Evolutionary conservation across 2,329 filamentous ascomycete species (phyloP).

Genomic region (Davidsoniella australis): DNA sequence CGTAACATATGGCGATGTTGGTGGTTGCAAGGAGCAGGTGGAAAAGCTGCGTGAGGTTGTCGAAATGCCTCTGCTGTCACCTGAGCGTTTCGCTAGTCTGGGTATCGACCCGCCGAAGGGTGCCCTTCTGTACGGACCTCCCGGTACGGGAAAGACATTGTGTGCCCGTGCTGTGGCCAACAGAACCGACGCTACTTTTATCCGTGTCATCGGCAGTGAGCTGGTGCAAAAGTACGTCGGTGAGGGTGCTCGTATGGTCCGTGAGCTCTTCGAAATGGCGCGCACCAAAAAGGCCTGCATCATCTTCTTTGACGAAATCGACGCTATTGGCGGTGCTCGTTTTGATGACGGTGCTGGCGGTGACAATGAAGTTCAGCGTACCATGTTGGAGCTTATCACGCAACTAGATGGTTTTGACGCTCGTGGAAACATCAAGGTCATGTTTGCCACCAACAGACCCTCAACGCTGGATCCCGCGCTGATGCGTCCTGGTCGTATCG

Average conservation of each 20-base stretch:
- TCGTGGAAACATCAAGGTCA: slow-evolving; percentile 96
- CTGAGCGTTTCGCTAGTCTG: slow-evolving; percentile 94
- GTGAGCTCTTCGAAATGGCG: slow-evolving; percentile 98
- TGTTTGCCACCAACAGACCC: slow-evolving; percentile 96
- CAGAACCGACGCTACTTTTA: slow-evolving; percentile 94
- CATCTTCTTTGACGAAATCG: slow-evolving; percentile 92
- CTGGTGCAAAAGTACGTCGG: slow-evolving; percentile 98
- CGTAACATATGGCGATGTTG: slow-evolving; percentile 96
- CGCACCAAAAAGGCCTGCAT: slow-evolving; percentile 99
- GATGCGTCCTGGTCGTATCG: slow-evolving; percentile 93
- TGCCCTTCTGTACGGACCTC: slow-evolving; percentile 86
- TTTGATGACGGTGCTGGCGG: slow-evolving; percentile 94
- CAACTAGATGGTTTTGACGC: slow-evolving; percentile 94
- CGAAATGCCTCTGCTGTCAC: slow-evolving; percentile 92
- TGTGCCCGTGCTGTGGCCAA: slow-evolving; percentile 96
- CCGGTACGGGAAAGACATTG: slow-evolving; percentile 96
- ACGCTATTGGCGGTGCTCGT: slow-evolving; percentile 85
- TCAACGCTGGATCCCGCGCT: slow-evolving; percentile 91
- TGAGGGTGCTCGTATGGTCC: slow-evolving; percentile 94
- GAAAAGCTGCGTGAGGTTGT: slow-evolving; percentile 98
- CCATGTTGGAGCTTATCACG: slow-evolving; percentile 94
- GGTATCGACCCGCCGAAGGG: slow-evolving; percentile 98
- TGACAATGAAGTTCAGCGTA: slow-evolving; percentile 94
- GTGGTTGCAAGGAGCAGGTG: slow-evolving; percentile 98
- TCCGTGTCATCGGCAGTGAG: slow-evolving; percentile 94